Percentiles rank a stretch among this genome's conserved stretches.
phyloP scores from a whole-genome alignment of 2,329 filamentous ascomycete species.

The Phoma sp. region DNA sequence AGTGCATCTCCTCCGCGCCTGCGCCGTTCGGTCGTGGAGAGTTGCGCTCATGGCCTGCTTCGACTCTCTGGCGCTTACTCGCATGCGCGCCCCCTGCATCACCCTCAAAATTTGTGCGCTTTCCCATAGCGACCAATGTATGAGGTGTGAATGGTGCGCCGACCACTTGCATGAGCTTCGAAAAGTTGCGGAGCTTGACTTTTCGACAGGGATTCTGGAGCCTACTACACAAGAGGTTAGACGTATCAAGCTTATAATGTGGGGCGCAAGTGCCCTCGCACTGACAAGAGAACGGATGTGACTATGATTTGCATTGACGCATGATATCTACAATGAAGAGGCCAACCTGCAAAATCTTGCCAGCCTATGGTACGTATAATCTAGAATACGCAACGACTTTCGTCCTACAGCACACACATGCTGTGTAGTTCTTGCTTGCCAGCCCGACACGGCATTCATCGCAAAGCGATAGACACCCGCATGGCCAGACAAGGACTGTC shows the following conservation, averaged over 20 bases:
- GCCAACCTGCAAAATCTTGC: not conserved
- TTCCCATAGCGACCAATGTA: conserved; percentile 32
- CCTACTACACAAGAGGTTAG: not conserved
- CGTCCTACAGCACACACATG: conserved; percentile 90
- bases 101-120: conserved; percentile 43
- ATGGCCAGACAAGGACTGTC: conserved; percentile 94
- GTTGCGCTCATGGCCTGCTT: conserved; percentile 33
- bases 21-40: conserved; percentile 26
- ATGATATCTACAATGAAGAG: not conserved
- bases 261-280: not conserved
- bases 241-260: not conserved
- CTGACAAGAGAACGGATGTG: too few relatives aligned
- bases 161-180: conserved; percentile 8
- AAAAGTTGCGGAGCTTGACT: conserved; percentile 11
- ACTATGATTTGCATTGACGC: not conserved
- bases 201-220: conserved; percentile 11
- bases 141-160: conserved; percentile 6
- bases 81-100: conserved; percentile 33
- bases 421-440: conserved; percentile 96
- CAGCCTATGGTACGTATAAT: conserved; percentile 77
- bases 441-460: conserved; percentile 93
- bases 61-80: conserved; percentile 41
- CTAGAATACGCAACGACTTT: conserved; percentile 89
- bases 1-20: conserved; percentile 38
- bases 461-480: conserved; percentile 89